These are phyloP conservation scores for Trichoderma sp. DNA, from an alignment of 2,329 filamentous ascomycete genomes.

Conservation along the genomic window DNA sequence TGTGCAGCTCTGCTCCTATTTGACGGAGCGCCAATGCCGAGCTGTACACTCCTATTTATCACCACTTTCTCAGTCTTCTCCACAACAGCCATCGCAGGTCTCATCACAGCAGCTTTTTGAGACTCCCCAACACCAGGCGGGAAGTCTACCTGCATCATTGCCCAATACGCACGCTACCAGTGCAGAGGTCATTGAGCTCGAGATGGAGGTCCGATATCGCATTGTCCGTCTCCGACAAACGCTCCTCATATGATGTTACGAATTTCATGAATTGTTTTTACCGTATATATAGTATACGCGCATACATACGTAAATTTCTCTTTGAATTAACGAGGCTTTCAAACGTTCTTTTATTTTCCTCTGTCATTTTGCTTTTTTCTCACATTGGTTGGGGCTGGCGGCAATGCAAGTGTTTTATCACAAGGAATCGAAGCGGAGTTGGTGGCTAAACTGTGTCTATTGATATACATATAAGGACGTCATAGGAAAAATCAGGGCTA, in stretches of 20 bases:
- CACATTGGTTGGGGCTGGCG: too few relatives aligned
- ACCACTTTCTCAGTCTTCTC: too few relatives aligned
- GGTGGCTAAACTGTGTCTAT: too few relatives aligned
- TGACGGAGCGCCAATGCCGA: neutral
- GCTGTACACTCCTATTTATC: neutral
- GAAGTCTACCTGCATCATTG: neutral
- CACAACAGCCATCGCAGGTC: neutral
- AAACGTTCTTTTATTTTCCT: too few relatives aligned
- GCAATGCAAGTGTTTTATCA: too few relatives aligned
- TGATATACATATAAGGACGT: too few relatives aligned
- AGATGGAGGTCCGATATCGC: neutral
- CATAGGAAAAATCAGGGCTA: too few relatives aligned
- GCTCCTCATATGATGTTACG: neutral
- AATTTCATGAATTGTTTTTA: neutral
- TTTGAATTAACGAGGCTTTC: too few relatives aligned
- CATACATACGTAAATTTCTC: too few relatives aligned
- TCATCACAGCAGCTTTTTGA: neutral
- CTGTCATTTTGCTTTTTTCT: too few relatives aligned
- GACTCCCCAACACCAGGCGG: neutral
- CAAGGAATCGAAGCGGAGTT: too few relatives aligned
- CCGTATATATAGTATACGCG: too few relatives aligned
- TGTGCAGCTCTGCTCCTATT: conserved; percentile 4
- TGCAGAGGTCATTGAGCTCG: neutral
- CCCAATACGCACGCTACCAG: neutral
- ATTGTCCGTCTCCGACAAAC: neutral